phyloP scores from a whole-genome alignment of 768 basidiomycete genomes.

The Lanmaoa pseudosensibilis region DNA sequence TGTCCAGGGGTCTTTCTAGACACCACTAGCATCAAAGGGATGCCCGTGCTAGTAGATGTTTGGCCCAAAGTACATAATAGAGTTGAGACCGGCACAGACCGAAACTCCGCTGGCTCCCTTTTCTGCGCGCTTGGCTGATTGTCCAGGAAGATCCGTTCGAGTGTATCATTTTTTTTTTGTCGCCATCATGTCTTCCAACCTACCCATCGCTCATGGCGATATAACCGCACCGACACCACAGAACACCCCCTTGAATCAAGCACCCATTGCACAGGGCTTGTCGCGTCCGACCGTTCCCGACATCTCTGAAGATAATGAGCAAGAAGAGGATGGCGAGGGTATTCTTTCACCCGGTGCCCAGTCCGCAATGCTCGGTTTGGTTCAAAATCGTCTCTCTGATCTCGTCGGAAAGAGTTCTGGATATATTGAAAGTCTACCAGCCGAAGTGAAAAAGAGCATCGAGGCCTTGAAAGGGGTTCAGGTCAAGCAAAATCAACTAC shows the following conservation, averaged over 20 bases:
- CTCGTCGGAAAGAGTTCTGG: slow-evolving; percentile 92
- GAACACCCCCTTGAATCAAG: slow-evolving; percentile 85
- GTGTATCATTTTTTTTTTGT: slow-evolving; percentile 24
- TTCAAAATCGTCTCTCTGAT: slow-evolving; percentile 81
- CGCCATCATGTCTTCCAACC: slow-evolving; percentile 62
- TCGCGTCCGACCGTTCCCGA: slow-evolving; percentile 89
- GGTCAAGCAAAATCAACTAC: slow-evolving; percentile 85
- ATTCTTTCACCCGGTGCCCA: slow-evolving; percentile 46
- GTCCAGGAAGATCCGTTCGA: slow-evolving; percentile 17
- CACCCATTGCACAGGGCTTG: slow-evolving; percentile 75
- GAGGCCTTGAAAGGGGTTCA: slow-evolving; percentile 95
- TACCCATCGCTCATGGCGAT: slow-evolving; percentile 60
- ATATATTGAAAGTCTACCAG: slow-evolving; percentile 88
- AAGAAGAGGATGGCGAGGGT: slow-evolving; percentile 56
- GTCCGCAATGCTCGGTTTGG: slow-evolving; percentile 77
- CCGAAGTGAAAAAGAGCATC: slow-evolving; percentile 77
- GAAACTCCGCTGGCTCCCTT: slow-evolving; percentile 37
- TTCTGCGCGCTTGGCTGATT: slow-evolving; percentile 29
- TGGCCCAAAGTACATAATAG: background rate
- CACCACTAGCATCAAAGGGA: background rate
- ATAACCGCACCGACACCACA: slow-evolving; percentile 90
- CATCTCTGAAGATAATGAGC: slow-evolving; percentile 80
- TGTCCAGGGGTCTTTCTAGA: too few species aligned
- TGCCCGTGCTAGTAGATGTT: background rate
- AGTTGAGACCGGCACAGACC: slow-evolving; percentile 28